phyloP scores from a whole-genome alignment of 495 filamentous ascomycete species.

The Annulohypoxylon maeteangense region DNA sequence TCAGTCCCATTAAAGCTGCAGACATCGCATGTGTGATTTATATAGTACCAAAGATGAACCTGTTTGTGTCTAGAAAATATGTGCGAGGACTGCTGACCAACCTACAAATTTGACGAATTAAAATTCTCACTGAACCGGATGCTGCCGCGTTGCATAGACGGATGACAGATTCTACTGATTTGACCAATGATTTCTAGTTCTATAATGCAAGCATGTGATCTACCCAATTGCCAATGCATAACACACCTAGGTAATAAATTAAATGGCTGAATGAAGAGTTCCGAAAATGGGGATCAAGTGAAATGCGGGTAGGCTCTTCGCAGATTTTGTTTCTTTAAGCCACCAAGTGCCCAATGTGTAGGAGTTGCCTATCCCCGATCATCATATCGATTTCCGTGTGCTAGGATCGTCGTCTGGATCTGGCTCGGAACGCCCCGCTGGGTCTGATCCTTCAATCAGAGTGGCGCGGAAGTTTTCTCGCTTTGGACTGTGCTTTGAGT shows the following conservation, averaged over 20 bases:
- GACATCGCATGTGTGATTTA: background rate
- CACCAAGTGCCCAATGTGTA: background rate
- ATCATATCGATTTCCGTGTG: slow-evolving; percentile 3
- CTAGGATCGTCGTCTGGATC: slow-evolving; percentile 22
- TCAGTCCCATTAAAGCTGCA: background rate
- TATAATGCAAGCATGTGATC: background rate
- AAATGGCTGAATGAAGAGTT: background rate
- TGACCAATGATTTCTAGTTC: background rate
- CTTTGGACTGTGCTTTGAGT: slow-evolving; percentile 20
- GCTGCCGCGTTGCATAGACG: background rate
- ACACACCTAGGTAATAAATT: background rate
- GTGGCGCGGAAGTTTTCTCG: slow-evolving; percentile 28
- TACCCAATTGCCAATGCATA: background rate
- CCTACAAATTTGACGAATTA: background rate
- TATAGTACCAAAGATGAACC: background rate
- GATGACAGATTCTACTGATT: background rate
- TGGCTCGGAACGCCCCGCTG: slow-evolving; percentile 5
- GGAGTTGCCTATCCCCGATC: background rate
- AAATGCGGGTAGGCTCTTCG: background rate
- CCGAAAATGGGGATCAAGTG: background rate
- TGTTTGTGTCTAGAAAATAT: background rate
- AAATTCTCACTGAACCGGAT: background rate
- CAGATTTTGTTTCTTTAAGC: background rate
- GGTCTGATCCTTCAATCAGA: slow-evolving; percentile 13
- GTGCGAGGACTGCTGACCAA: background rate